phyloP scores from a whole-genome alignment of 2,329 filamentous ascomycete genomes.

The Penicillium sp. region DNA sequence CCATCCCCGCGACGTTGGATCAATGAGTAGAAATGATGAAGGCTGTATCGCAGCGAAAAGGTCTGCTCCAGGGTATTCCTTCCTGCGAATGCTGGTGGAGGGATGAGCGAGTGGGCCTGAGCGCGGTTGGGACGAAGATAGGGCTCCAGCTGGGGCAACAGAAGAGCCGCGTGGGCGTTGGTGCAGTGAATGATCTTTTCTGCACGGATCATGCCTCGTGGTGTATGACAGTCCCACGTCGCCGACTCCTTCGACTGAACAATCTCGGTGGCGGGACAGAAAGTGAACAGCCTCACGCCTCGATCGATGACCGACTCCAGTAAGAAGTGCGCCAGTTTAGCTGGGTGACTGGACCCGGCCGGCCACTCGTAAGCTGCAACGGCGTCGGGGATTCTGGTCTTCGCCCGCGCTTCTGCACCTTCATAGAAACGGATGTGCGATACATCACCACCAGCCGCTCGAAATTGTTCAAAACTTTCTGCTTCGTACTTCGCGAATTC shows the following conservation, averaged over 20 bases:
- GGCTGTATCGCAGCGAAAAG: slow-evolving; percentile 43
- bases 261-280: slow-evolving; percentile 34
- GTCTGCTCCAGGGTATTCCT: slow-evolving; percentile 33
- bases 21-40: slow-evolving; percentile 47
- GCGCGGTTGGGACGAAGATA: slow-evolving; percentile 42
- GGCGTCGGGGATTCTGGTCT: slow-evolving; percentile 35
- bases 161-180: slow-evolving; percentile 20
- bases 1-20: slow-evolving; percentile 43
- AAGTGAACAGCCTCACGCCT: slow-evolving; percentile 40
- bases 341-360: slow-evolving; percentile 46
- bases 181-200: slow-evolving; percentile 22
- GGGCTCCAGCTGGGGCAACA: slow-evolving; percentile 15
- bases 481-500: slow-evolving; percentile 44
- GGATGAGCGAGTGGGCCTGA: slow-evolving; percentile 43
- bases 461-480: slow-evolving; percentile 36
- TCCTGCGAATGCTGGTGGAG: slow-evolving; percentile 33
- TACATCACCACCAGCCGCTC: slow-evolving; percentile 40
- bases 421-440: slow-evolving; percentile 39
- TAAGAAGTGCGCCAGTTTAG: slow-evolving; percentile 47
- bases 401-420: slow-evolving; percentile 35
- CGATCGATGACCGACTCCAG: slow-evolving; percentile 33
- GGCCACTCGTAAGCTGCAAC: slow-evolving; percentile 49
- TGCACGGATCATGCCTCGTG: slow-evolving; percentile 12
- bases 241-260: slow-evolving; percentile 13
- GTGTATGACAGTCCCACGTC: slow-evolving; percentile 16